These are phyloP conservation scores for Inga laurina DNA, from an alignment of 306 rosid species.

Conservation along the genomic window DNA sequence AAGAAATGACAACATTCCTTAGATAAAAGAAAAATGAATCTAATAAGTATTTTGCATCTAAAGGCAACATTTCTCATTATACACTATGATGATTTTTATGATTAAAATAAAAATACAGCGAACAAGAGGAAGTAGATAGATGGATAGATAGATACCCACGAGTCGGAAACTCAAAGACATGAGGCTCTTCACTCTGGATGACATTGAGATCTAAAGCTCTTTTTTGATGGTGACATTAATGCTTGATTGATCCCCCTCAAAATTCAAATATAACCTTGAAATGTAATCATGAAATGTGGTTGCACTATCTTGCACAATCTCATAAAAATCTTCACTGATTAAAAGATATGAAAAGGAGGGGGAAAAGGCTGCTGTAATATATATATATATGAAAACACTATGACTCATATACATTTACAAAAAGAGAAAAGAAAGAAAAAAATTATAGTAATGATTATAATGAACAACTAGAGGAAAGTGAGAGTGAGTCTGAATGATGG, in stretches of 20 bases:
- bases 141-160: conserved; percentile 16
- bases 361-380: conserved; percentile 50
- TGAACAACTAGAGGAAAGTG: conserved; percentile 34
- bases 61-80: conserved; percentile 28
- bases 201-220: conserved; percentile 32
- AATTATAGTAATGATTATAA: conserved; percentile 32
- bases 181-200: conserved; percentile 19
- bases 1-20: conserved; percentile 43
- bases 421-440: conserved; percentile 17
- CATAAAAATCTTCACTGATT: conserved; percentile 56
- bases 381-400: conserved; percentile 10
- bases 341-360: conserved; percentile 38
- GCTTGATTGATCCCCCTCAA: conserved; percentile 32
- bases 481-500: conserved; percentile 49
- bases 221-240: conserved; percentile 24
- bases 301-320: conserved; percentile 60
- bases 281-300: conserved; percentile 62
- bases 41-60: conserved; percentile 29
- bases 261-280: conserved; percentile 43
- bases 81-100: conserved; percentile 32
- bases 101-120: conserved; percentile 39
- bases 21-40: conserved; percentile 25
- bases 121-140: conserved; percentile 27
- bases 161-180: background rate
- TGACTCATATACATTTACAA: conserved; percentile 39